Evolutionary conservation across 2,329 filamentous ascomycete species (phyloP).

Genomic region (Coniochaeta sp.): DNA sequence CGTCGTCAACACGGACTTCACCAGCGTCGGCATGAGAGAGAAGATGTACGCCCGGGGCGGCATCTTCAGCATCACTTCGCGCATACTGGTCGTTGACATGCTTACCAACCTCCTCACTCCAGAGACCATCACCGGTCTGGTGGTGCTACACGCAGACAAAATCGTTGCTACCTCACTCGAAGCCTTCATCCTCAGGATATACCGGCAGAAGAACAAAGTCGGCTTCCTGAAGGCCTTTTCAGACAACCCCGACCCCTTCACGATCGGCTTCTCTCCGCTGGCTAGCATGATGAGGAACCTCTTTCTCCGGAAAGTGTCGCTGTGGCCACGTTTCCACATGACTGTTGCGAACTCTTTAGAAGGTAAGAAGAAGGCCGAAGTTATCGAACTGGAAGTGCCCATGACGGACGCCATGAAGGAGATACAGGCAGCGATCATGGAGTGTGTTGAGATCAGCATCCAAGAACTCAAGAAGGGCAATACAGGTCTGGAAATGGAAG

Average conservation of each 20-base stretch:
- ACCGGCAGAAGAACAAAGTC: conserved; percentile 85
- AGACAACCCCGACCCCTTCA: conserved; percentile 86
- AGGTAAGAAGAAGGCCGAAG: conserved; percentile 86
- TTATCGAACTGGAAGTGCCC: conserved; percentile 90
- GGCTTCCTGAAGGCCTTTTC: conserved; percentile 97
- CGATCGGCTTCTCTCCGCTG: conserved; percentile 79
- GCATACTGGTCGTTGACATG: conserved; percentile 90
- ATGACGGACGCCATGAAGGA: conserved; percentile 93
- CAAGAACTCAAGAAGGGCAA: conserved; percentile 90
- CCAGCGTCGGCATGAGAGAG: conserved; percentile 78
- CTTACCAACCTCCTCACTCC: conserved; percentile 77
- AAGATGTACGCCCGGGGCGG: conserved; percentile 88
- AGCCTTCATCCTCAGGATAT: conserved; percentile 91
- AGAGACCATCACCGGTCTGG: conserved; percentile 76
- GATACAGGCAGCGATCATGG: conserved; percentile 90
- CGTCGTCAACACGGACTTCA: conserved; percentile 90
- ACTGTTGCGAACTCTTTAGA: conserved; percentile 85
- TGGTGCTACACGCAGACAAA: conserved; percentile 84
- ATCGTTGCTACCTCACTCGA: conserved; percentile 82
- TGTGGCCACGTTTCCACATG: conserved; percentile 93
- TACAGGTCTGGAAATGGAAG: conserved; percentile 84
- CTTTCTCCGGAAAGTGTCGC: conserved; percentile 77
- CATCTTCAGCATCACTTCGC: conserved; percentile 91
- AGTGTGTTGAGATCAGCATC: conserved; percentile 93
- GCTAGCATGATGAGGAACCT: conserved; percentile 87